A percentile compares a stretch with the other conserved stretches of the same genome.
Conservation (phyloP, 2,329 filamentous ascomycete species). For the Fusarium camptoceras region DNA sequence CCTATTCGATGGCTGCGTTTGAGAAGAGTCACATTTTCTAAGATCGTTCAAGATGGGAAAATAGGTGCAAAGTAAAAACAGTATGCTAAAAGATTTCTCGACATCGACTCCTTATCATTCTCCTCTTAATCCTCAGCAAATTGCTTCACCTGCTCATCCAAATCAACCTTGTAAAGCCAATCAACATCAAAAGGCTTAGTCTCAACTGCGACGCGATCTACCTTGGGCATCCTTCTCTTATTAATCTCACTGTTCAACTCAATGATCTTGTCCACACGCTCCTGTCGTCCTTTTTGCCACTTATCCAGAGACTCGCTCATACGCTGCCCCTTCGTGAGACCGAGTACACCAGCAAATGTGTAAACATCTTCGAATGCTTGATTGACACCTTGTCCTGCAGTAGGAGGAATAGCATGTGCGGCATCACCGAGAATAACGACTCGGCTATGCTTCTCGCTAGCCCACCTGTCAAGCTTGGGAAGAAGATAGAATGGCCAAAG, state of each 20-base stretch:
- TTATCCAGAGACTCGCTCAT: slow-evolving; percentile 3
- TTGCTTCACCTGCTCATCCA: slow-evolving; percentile 51
- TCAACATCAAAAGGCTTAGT: slow-evolving; percentile 51
- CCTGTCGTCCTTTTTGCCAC: slow-evolving; percentile 63
- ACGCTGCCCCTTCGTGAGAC: slow-evolving; percentile 39
- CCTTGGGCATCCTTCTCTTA: slow-evolving; percentile 57
- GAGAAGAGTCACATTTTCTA: too few species aligned
- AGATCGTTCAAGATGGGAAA: too few species aligned
- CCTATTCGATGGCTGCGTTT: too few species aligned
- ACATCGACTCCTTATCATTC: too few species aligned
- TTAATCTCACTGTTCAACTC: slow-evolving; percentile 62
- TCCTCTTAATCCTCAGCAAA: background rate
- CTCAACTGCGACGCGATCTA: slow-evolving; percentile 40
- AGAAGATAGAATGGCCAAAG: slow-evolving; percentile 64
- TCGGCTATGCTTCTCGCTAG: slow-evolving; percentile 40
- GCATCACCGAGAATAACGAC: slow-evolving; percentile 62
- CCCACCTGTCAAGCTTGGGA: slow-evolving; percentile 60
- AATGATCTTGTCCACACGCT: slow-evolving; percentile 60
- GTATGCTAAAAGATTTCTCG: too few species aligned
- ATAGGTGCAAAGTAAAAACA: too few species aligned
- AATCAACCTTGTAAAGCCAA: slow-evolving; percentile 58
- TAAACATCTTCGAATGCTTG: slow-evolving; percentile 64
- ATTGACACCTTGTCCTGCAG: slow-evolving; percentile 60
- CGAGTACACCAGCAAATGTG: slow-evolving; percentile 56
- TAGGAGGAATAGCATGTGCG: slow-evolving; percentile 62